Evolutionary conservation across 2,329 filamentous ascomycete genomes (phyloP).

Genomic region (Arachnomyces sp.): DNA sequence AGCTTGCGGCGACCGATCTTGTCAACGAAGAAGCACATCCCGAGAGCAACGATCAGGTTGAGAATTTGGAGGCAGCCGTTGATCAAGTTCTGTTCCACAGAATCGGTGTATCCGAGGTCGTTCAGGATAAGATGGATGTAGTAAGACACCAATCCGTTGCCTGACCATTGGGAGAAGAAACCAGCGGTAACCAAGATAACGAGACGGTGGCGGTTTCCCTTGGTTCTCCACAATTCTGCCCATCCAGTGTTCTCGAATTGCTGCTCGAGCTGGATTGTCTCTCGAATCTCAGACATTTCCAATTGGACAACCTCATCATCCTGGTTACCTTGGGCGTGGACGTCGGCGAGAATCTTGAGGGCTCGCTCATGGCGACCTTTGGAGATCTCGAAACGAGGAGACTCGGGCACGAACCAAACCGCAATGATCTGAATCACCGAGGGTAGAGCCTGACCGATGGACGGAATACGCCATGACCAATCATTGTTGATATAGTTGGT

Average conservation of each 20-base stretch:
- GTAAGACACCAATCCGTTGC: conserved; percentile 39
- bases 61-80: conserved; percentile 35
- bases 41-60: conserved; percentile 29
- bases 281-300: conserved; percentile 31
- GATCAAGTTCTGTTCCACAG: conserved; percentile 33
- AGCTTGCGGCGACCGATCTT: conserved; percentile 35
- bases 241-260: conserved; percentile 41
- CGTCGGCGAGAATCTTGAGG: conserved; percentile 24
- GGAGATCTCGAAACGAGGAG: conserved; percentile 44
- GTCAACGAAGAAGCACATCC: conserved; percentile 34
- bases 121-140: conserved; percentile 32
- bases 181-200: conserved; percentile 47
- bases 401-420: conserved; percentile 59
- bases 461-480: conserved; percentile 42
- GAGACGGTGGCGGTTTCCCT: conserved; percentile 47
- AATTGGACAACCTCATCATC: conserved; percentile 23
- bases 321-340: conserved; percentile 34
- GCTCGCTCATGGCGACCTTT: conserved; percentile 23
- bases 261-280: conserved; percentile 37
- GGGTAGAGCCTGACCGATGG: conserved; percentile 52
- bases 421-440: conserved; percentile 45
- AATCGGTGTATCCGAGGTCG: conserved; percentile 29
- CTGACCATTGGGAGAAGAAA: conserved; percentile 52
- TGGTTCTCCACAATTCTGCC: conserved; percentile 36
- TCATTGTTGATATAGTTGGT: conserved; percentile 28